Conservation (phyloP, 208 protist species). For the Trypanosoma theileri region DNA sequence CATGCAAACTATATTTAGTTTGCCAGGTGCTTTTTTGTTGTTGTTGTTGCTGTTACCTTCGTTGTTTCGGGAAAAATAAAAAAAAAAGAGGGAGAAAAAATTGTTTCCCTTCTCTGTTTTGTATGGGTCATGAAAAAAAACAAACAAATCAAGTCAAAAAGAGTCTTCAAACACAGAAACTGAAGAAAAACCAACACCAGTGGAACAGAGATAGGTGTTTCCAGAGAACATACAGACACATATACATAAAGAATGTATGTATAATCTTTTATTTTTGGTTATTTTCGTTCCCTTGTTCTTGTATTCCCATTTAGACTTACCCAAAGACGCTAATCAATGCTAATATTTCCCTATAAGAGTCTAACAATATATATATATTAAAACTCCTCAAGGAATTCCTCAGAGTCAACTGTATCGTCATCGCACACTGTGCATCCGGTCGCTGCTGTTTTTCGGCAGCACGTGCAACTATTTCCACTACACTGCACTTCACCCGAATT, state of each 20-base stretch:
- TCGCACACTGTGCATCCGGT: constrained; percentile 30
- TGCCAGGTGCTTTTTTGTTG: neutral
- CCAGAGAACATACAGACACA: neutral
- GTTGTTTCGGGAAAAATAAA: neutral
- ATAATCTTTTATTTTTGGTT: neutral
- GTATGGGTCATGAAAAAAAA: no score
- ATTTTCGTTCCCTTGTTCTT: neutral
- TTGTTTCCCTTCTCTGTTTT: neutral
- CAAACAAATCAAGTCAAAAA: no score
- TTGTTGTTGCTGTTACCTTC: neutral
- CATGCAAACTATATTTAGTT: neutral
- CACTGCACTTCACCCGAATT: constrained; percentile 35
- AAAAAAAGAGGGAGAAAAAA: constrained; percentile 2
- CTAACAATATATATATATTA: neutral
- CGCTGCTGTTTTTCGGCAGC: constrained; percentile 27
- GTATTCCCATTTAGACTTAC: neutral
- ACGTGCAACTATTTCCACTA: constrained; percentile 22
- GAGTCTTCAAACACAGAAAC: neutral
- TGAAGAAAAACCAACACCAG: no score
- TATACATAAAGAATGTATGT: neutral
- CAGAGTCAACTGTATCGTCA: constrained; percentile 8
- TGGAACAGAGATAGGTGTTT: no score
- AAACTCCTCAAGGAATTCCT: neutral
- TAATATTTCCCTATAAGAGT: neutral
- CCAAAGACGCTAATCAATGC: neutral